Evolutionary conservation across 495 filamentous ascomycete species (phyloP).

Genomic region (Lasiosphaeris hirsuta): DNA sequence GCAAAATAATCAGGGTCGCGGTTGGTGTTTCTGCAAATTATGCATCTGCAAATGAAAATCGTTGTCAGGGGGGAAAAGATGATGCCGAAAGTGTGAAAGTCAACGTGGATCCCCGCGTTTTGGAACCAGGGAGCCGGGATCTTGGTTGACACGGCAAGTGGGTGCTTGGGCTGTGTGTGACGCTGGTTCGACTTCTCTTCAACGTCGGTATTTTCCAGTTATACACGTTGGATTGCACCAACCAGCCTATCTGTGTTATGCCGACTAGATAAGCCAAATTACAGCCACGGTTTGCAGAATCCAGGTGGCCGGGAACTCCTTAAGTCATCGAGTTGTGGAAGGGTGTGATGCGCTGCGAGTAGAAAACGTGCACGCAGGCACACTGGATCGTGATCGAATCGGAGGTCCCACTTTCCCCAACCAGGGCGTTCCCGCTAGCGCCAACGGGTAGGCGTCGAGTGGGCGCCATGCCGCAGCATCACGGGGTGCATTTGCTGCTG

Average conservation of each 20-base stretch:
- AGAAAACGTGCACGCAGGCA: conserved; percentile 2
- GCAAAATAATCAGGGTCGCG: too few species aligned
- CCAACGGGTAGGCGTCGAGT: not conserved
- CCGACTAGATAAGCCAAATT: too few species aligned
- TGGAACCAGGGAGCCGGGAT: not conserved
- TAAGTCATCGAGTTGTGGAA: not conserved
- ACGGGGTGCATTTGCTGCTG: conserved; percentile 7
- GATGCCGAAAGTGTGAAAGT: not conserved
- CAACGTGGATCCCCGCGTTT: conserved; percentile 1
- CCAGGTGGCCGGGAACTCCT: not conserved
- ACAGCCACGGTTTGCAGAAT: not conserved
- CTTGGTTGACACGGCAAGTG: not conserved
- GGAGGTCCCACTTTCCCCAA: not conserved
- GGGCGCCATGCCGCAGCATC: not conserved
- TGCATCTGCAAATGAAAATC: too few species aligned
- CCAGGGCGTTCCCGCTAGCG: not conserved
- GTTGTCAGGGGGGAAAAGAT: not conserved
- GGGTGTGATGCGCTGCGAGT: not conserved
- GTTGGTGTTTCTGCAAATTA: too few species aligned
- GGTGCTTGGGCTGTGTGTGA: not conserved
- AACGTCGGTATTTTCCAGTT: not conserved
- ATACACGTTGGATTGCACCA: too few species aligned
- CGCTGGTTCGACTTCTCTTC: not conserved
- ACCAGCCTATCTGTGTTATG: too few species aligned
- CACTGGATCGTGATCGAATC: conserved; percentile 6